Conservation (phyloP, 257 asterid genomes). For the Thymus mandschuricus region DNA sequence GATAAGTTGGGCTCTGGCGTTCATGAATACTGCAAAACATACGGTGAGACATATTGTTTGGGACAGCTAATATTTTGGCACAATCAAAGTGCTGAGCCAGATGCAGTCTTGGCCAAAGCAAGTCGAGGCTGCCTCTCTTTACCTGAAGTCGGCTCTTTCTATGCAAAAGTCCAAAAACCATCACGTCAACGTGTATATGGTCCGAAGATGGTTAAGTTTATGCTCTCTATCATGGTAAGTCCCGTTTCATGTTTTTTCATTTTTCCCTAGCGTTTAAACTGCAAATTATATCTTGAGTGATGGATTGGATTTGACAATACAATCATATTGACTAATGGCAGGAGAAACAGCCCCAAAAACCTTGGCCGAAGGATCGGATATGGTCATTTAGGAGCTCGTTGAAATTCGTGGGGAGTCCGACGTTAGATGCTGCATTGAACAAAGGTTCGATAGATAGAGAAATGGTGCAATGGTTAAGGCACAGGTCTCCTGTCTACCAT, state of each 20-base stretch:
- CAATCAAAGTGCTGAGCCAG: constrained; percentile 88
- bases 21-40: constrained; percentile 90
- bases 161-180: constrained; percentile 89
- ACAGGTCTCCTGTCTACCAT: constrained; percentile 74
- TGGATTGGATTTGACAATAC: not conserved
- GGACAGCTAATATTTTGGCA: constrained; percentile 96
- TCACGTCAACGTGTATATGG: constrained; percentile 96
- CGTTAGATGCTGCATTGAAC: constrained; percentile 73
- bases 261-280: too few relatives aligned
- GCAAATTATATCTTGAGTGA: not conserved
- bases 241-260: not conserved
- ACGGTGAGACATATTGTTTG: constrained; percentile 83
- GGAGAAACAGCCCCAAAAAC: constrained; percentile 91
- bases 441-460: constrained; percentile 67
- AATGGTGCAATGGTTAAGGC: constrained; percentile 87
- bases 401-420: constrained; percentile 81
- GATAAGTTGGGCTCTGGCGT: constrained; percentile 80
- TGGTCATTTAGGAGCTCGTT: constrained; percentile 79
- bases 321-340: constrained; percentile 29
- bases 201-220: constrained; percentile 81
- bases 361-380: constrained; percentile 91
- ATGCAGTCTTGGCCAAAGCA: constrained; percentile 64
- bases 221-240: constrained; percentile 89
- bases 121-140: constrained; percentile 95
- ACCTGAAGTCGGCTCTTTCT: constrained; percentile 93